Evolutionary conservation across 192 early-diverging fungal genomes (phyloP).

Genomic region (Dissophora globulifera): DNA sequence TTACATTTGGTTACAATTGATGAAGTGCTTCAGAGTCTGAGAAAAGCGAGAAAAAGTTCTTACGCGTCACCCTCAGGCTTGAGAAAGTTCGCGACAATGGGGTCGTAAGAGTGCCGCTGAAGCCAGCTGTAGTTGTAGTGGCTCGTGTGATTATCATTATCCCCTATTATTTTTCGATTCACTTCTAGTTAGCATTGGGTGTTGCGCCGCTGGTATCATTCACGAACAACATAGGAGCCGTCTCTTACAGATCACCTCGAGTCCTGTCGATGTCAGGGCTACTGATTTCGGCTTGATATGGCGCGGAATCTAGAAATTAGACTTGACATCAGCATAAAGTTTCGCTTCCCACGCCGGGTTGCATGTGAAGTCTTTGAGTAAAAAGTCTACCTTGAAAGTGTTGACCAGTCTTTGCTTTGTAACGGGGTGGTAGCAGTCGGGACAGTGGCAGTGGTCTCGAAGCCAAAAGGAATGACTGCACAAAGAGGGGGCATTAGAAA

Average conservation of each 20-base stretch:
- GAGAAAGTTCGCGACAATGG: slow-evolving; percentile 51
- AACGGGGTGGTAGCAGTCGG: slow-evolving; percentile 76
- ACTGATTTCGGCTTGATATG: slow-evolving; percentile 62
- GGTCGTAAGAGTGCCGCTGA: slow-evolving; percentile 70
- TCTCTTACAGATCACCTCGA: slow-evolving; percentile 60
- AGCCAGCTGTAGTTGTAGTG: slow-evolving; percentile 72
- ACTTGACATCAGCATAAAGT: too few relatives aligned
- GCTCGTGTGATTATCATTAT: slow-evolving; percentile 68
- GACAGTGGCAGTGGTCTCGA: slow-evolving; percentile 85
- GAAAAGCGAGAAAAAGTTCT: slow-evolving; percentile 10
- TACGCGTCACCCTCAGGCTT: slow-evolving; percentile 43
- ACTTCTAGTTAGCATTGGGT: too few relatives aligned
- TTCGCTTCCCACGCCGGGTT: not conserved
- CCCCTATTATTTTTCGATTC: slow-evolving; percentile 56
- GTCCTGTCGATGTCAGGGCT: slow-evolving; percentile 44
- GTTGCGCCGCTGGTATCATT: too few relatives aligned
- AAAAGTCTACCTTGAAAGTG: slow-evolving; percentile 60
- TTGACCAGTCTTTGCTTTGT: slow-evolving; percentile 83
- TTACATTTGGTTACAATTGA: too few relatives aligned
- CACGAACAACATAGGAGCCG: too few relatives aligned
- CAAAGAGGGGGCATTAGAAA: not conserved
- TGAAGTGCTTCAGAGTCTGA: too few relatives aligned
- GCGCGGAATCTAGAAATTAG: slow-evolving; percentile 57
- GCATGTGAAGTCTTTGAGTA: not conserved
- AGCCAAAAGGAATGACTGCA: slow-evolving; percentile 81